A percentile compares a stretch with the other conserved stretches of the same genome.
Conservation (phyloP, 495 filamentous ascomycete genomes). For the Neurospora sp. region DNA sequence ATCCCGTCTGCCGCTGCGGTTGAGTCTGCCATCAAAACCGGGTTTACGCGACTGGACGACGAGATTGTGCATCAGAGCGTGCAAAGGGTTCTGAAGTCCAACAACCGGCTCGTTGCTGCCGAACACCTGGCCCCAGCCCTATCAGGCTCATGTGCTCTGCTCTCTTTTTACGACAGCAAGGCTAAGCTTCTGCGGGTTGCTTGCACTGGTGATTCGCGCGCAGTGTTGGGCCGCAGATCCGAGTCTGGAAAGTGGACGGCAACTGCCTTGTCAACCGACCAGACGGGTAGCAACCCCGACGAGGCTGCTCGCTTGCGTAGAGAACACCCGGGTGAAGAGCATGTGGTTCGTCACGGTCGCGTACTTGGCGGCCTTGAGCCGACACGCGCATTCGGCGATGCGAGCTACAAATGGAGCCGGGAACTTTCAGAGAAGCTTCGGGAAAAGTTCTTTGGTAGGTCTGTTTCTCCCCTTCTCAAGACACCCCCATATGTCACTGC, state of each 20-base stretch:
- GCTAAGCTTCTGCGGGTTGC: slow-evolving; percentile 80
- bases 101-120: slow-evolving; percentile 76
- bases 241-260: slow-evolving; percentile 85
- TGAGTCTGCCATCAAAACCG: slow-evolving; percentile 85
- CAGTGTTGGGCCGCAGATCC: slow-evolving; percentile 75
- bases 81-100: slow-evolving; percentile 75
- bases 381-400: slow-evolving; percentile 88
- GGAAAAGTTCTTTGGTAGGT: slow-evolving; percentile 73
- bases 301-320: slow-evolving; percentile 73
- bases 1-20: slow-evolving; percentile 65
- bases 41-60: slow-evolving; percentile 78
- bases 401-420: slow-evolving; percentile 87
- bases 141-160: slow-evolving; percentile 89
- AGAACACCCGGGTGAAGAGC: slow-evolving; percentile 78
- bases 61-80: slow-evolving; percentile 90
- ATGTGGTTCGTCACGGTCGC: slow-evolving; percentile 77
- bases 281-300: slow-evolving; percentile 76
- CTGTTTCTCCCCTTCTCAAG: slow-evolving; percentile 58
- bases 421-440: slow-evolving; percentile 76
- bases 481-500: slow-evolving; percentile 97
- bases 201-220: slow-evolving; percentile 88
- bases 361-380: slow-evolving; percentile 89
- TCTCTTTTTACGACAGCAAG: slow-evolving; percentile 89
- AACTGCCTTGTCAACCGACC: slow-evolving; percentile 78
- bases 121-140: slow-evolving; percentile 87